These are phyloP conservation scores for Coniochaeta ligniaria DNA, from an alignment of 2,329 filamentous ascomycete genomes.

Conservation along the genomic window DNA sequence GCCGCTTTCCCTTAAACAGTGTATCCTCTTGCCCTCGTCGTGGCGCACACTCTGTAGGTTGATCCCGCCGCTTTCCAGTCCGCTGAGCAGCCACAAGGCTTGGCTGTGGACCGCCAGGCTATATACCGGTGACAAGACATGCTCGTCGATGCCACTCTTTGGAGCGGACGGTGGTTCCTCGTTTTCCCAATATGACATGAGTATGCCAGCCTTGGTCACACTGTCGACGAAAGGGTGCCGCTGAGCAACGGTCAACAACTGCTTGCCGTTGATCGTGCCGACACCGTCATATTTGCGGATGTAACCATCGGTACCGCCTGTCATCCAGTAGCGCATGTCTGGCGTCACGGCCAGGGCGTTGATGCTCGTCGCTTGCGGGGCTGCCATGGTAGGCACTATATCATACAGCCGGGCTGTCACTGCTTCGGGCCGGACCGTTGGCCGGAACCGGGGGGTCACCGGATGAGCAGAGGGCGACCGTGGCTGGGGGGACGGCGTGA, in stretches of 20 bases:
- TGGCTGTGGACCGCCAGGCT: constrained; percentile 86
- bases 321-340: constrained; percentile 92
- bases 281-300: constrained; percentile 96
- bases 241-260: constrained; percentile 89
- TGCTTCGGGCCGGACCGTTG: constrained; percentile 67
- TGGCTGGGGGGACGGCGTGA: constrained; percentile 17
- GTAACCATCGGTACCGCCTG: constrained; percentile 88
- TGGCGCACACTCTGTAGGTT: constrained; percentile 91
- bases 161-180: constrained; percentile 57
- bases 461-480: constrained; percentile 15
- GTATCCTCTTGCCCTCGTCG: constrained; percentile 87
- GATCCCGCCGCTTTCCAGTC: constrained; percentile 83
- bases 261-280: constrained; percentile 90
- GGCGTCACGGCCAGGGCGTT: constrained; percentile 89
- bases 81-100: constrained; percentile 85
- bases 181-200: constrained; percentile 98
- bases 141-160: constrained; percentile 45
- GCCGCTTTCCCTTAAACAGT: constrained; percentile 56
- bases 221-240: constrained; percentile 95
- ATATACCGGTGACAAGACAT: constrained; percentile 80
- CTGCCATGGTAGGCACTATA: constrained; percentile 94
- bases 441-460: constrained; percentile 38
- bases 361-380: constrained; percentile 90
- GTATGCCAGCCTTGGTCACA: constrained; percentile 87
- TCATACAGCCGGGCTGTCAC: constrained; percentile 78